Percentiles rank a stretch among this genome's conserved stretches.
Evolutionary conservation across 208 protist genomes (phyloP).

Genomic region (Trypanosoma vivax): DNA sequence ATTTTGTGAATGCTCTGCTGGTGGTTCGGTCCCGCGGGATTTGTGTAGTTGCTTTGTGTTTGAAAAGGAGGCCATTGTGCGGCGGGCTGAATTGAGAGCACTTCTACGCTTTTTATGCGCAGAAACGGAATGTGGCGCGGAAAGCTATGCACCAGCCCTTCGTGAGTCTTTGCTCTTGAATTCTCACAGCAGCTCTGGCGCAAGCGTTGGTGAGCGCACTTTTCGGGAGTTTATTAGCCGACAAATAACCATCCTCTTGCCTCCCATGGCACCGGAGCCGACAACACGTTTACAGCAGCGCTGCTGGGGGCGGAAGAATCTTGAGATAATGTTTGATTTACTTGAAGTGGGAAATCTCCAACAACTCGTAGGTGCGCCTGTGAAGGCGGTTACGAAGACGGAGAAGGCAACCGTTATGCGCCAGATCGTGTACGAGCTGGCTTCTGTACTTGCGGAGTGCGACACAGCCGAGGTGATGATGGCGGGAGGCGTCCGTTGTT

Average conservation of each 20-base stretch:
- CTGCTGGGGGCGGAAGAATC: slow-evolving; percentile 27
- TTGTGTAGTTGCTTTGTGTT: slow-evolving; percentile 19
- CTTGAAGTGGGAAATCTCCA: slow-evolving; percentile 14
- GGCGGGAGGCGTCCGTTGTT: no score
- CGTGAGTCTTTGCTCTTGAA: slow-evolving; percentile 9
- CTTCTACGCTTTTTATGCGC: slow-evolving; percentile 16
- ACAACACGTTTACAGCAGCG: slow-evolving; percentile 24
- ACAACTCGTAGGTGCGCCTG: slow-evolving; percentile 3
- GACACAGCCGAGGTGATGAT: not conserved
- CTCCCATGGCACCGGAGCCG: slow-evolving; percentile 25
- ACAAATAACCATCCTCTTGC: slow-evolving; percentile 15
- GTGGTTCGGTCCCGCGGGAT: slow-evolving; percentile 10
- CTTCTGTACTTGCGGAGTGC: slow-evolving; percentile 9
- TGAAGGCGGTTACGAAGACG: slow-evolving; percentile 21
- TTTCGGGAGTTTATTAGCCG: slow-evolving; percentile 25
- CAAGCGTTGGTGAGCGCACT: slow-evolving; percentile 21
- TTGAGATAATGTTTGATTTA: slow-evolving; percentile 31
- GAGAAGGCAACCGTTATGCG: slow-evolving; percentile 23
- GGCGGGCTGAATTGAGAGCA: slow-evolving; percentile 16
- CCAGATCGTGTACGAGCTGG: slow-evolving; percentile 25
- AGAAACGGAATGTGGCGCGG: not conserved
- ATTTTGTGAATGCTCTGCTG: slow-evolving; percentile 1
- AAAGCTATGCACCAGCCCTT: not conserved
- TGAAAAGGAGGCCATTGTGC: slow-evolving; percentile 21
- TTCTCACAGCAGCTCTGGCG: not conserved